Base-by-base conservation (phyloP, 768 basidiomycete genomes). In the Fistulinella prunicolor region DNA sequence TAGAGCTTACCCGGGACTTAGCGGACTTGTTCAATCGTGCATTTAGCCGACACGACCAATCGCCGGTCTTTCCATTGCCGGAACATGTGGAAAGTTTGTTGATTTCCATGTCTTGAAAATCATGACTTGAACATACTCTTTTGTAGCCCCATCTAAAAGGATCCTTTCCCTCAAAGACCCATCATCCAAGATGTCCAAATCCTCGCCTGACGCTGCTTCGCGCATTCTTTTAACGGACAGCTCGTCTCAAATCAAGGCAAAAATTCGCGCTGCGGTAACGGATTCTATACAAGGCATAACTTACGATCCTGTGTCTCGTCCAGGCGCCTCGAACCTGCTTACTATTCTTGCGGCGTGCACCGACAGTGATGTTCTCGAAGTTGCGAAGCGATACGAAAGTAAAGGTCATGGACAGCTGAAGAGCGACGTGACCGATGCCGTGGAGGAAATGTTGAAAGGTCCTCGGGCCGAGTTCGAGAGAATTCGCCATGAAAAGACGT, bases 101-200 rank as follows among this genome's bases (percentile, higher is more conserved):
- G 19, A 17, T 14, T 8, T 40, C 29, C 38, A 17, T 3, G 17
- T 32, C 35, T 20, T 9, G 13, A 29, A 30, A 14, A 4, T 20
- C 12, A 24, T 9, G 38, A 30, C 42, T 9, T n/a, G 44, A 8
- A 28, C 14, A 35, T 26, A 50, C 8, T 3, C 6, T 14, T 14
- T 3, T 20, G 20, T 44, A 97, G 93, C 91, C 1, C 78, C 85
- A 0, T 83, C 88, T 9, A 84, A 81, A 62, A 82, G 94, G 7
- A 76, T 97, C 16, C 79, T 95, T 21, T 94, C 93, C 2, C 82
- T 98, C 16, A 83, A 82, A 48, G 88, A 94, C 62, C 89, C 93
- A 1, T 72, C 75, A 0, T 78, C 84, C 4, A 98, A 97, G 65
- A 98, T 98, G 94, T 96, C 94, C 29, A 97, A 97, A 66, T 97